Evolutionary conservation across 495 filamentous ascomycete species (phyloP).

Genomic region (Hypoxylon intermedium): DNA sequence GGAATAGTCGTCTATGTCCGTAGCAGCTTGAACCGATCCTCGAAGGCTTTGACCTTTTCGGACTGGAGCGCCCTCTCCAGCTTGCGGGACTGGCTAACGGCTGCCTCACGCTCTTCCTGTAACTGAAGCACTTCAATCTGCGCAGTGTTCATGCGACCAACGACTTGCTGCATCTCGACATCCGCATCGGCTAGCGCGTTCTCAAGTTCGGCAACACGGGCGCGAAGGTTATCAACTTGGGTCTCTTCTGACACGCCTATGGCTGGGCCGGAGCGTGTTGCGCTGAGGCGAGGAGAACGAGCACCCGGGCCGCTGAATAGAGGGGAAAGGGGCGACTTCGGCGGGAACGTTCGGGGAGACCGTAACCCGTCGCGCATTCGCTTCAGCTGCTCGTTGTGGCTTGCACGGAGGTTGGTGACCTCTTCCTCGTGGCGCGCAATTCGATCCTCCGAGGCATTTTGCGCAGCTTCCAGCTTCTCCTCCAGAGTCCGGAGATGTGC

Average conservation of each 20-base stretch:
- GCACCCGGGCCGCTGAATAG: conserved; percentile 59
- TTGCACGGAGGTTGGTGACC: conserved; percentile 73
- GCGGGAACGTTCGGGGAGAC: conserved; percentile 52
- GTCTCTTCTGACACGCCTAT: conserved; percentile 60
- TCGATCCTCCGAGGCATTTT: conserved; percentile 84
- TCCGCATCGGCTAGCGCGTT: conserved; percentile 82
- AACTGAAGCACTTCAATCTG: conserved; percentile 94
- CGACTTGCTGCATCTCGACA: conserved; percentile 92
- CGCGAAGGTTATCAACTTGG: conserved; percentile 76
- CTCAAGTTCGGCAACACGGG: conserved; percentile 80
- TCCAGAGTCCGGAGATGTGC: conserved; percentile 78
- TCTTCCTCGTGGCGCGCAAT: conserved; percentile 87
- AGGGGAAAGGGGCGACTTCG: conserved; percentile 68
- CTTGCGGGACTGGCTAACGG: conserved; percentile 79
- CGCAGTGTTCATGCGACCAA: conserved; percentile 87
- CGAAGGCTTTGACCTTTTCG: conserved; percentile 55
- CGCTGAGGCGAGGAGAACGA: conserved; percentile 57
- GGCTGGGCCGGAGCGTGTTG: conserved; percentile 50
- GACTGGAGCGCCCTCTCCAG: conserved; percentile 65
- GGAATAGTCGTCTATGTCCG: conserved; percentile 15
- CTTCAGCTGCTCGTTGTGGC: conserved; percentile 76
- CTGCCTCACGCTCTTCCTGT: conserved; percentile 90
- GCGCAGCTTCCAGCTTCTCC: conserved; percentile 81
- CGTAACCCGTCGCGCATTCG: conserved; percentile 67
- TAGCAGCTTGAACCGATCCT: conserved; percentile 52